phyloP scores from a whole-genome alignment of 75 land plant species.

The Ceratopteris richardii region DNA sequence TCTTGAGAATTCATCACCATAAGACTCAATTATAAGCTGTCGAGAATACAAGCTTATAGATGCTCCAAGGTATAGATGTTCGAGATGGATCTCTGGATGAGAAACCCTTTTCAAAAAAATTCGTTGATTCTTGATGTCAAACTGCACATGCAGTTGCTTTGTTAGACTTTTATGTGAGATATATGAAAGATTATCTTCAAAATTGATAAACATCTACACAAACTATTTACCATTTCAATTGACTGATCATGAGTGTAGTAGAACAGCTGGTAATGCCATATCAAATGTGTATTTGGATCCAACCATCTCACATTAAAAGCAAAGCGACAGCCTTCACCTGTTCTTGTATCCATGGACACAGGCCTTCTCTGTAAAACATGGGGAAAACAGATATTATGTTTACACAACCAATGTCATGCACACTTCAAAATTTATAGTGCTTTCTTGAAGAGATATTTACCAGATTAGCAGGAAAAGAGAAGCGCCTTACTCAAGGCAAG shows the following conservation, averaged over 20 bases:
- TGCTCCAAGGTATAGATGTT: constrained; percentile 34
- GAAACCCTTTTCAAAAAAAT: constrained; percentile 33
- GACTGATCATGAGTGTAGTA: constrained; percentile 28
- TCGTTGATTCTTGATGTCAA: constrained; percentile 33
- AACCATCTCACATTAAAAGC: constrained; percentile 32
- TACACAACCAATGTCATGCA: no score
- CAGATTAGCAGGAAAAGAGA: no score
- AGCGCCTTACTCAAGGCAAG: no score
- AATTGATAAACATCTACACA: no score
- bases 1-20: constrained; percentile 36
- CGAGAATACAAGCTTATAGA: constrained; percentile 24
- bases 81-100: constrained; percentile 31
- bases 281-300: constrained; percentile 27
- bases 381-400: no score
- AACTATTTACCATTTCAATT: constrained; percentile 31
- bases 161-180: not conserved
- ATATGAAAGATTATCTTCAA: not conserved
- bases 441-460: no score
- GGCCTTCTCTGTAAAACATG: no score
- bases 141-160: constrained; percentile 19
- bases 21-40: constrained; percentile 32
- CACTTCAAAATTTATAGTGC: no score
- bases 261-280: constrained; percentile 37
- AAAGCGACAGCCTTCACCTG: constrained; percentile 31
- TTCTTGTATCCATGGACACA: constrained; percentile 7